Base-by-base conservation (phyloP, 768 basidiomycete genomes). In the Rubroboletus pulcherrimus region DNA sequence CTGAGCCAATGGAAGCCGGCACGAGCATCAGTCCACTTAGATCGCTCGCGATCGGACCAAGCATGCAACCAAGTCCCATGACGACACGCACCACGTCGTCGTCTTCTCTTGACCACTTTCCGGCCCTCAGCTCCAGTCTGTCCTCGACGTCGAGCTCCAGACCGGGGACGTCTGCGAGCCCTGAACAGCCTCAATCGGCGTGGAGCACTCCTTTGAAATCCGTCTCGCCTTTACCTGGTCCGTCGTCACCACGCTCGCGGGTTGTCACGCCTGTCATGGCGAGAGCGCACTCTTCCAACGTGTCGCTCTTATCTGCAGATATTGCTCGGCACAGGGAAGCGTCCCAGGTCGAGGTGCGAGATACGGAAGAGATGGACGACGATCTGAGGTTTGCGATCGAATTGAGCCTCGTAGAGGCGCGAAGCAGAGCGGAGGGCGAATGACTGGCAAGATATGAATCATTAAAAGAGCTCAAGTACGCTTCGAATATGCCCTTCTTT, bases 381-480 rank as follows among this genome's bases (percentile, higher is more conserved):
- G 87, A 89, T 59, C 61, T 90, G 66, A 76, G 71, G 47, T 78
- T 83, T 58, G 87, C 82, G 11, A 78, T 90, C 12, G 84, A 85
- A 69, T 66, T 90, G 68, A 90, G 89, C 65, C 75, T 90, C 26
- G 85, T 80, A 1, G 89, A 90, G 49, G 65, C 60, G 2, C 56
- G 37, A 40, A 63, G 64, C 38, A 58, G 41, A 26, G 60, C 45
- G 0, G 53, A 60, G 3, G 34, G 19, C 7, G 50, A 47, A 15
- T 68, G 54, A 63, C 46, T 4, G 29, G 39, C 43, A 7, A 46
- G 15, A 40, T 45, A 34, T 12, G n/a, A 7, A 24, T 29, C 33
- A 15, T 26, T 59, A 44, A 48, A 49, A 19, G 21, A 33, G 29
- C 26, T 53, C 44, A 2, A 29, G 12, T 34, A 49, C 40, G 30